Evolutionary conservation across 805 yeast genomes (phyloP).

Genomic region (Ogataea trehaloabstinens): DNA sequence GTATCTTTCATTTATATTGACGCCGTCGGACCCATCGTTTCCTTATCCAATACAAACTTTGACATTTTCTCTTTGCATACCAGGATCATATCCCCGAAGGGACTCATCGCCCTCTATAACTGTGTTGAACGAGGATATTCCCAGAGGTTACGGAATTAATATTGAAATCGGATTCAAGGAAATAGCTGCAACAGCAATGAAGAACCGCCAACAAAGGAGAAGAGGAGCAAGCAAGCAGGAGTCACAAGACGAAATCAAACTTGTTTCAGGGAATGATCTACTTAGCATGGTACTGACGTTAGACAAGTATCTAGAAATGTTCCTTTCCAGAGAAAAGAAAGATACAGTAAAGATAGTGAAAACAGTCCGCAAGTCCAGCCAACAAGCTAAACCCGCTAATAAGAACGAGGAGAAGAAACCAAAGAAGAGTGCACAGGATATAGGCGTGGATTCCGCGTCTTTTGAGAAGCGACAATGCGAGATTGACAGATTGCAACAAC

Average conservation of each 20-base stretch:
- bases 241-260: conserved; percentile 20
- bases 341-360: conserved; percentile 60
- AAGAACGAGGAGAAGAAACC: neutral
- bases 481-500: conserved; percentile 25
- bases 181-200: conserved; percentile 41
- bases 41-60: conserved; percentile 61
- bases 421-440: neutral
- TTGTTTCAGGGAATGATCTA: conserved; percentile 50
- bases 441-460: conserved; percentile 1
- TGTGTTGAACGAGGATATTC: conserved; percentile 65
- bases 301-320: conserved; percentile 56
- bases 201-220: conserved; percentile 22
- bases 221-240: conserved; percentile 15
- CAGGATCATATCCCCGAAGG: conserved; percentile 51
- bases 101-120: conserved; percentile 45
- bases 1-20: conserved; percentile 43
- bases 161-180: conserved; percentile 62
- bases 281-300: conserved; percentile 53
- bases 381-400: neutral
- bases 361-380: conserved; percentile 17
- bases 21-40: conserved; percentile 72
- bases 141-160: conserved; percentile 64
- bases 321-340: conserved; percentile 57
- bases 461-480: conserved; percentile 20
- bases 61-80: conserved; percentile 52